Evolutionary conservation across 805 yeast genomes (phyloP).

Genomic region (Starmerella asiatica): DNA sequence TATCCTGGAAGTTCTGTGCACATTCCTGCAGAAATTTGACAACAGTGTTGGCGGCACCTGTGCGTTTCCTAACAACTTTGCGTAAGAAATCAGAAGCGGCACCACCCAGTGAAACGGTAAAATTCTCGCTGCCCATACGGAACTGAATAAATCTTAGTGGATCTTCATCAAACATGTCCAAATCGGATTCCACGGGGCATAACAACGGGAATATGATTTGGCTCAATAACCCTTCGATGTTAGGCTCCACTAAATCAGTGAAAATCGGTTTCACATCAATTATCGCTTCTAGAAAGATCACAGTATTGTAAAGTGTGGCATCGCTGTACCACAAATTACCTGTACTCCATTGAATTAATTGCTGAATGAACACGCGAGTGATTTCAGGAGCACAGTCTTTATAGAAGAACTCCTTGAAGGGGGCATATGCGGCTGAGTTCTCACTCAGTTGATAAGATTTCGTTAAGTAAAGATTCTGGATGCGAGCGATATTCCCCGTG

Average conservation of each 20-base stretch:
- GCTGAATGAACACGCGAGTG: conserved; percentile 46
- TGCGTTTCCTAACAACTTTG: conserved; percentile 57
- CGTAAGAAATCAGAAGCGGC: conserved; percentile 66
- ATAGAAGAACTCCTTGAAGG: conserved; percentile 44
- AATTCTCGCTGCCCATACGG: conserved; percentile 49
- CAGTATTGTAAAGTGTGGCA: conserved; percentile 48
- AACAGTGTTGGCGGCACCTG: conserved; percentile 19
- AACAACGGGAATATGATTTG: conserved; percentile 67
- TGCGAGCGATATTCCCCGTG: conserved; percentile 56
- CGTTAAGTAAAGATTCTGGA: conserved; percentile 55
- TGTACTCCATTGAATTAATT: conserved; percentile 62
- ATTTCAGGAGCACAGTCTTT: conserved; percentile 60
- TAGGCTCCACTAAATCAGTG: conserved; percentile 45
- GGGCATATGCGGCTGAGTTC: conserved; percentile 37
- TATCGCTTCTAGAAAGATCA: conserved; percentile 50
- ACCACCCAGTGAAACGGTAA: conserved; percentile 52
- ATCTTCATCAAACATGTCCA: conserved; percentile 69
- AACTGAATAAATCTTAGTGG: conserved; percentile 79
- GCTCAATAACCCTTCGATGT: conserved; percentile 47
- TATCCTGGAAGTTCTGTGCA: conserved; percentile 10
- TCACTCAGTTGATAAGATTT: conserved; percentile 20
- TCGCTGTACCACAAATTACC: conserved; percentile 55
- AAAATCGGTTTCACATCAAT: conserved; percentile 50
- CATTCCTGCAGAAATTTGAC: conserved; percentile 18
- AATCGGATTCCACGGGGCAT: conserved; percentile 51